Evolutionary conservation across 192 early-diverging fungal genomes (phyloP).

Genomic region (Neocallimastix lanati): DNA sequence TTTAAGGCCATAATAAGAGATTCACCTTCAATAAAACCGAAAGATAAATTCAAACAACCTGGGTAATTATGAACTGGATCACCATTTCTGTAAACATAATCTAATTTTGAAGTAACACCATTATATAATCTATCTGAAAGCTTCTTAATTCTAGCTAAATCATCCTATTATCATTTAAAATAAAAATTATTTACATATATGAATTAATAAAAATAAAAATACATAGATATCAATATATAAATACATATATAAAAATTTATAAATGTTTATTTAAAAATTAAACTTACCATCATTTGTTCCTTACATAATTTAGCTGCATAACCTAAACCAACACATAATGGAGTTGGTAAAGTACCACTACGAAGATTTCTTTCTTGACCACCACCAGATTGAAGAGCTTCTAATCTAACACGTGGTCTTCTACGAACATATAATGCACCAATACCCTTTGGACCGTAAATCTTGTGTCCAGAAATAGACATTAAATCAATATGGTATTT

Average conservation of each 20-base stretch:
- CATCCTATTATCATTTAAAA: slow-evolving; percentile 29
- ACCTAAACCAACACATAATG: slow-evolving; percentile 76
- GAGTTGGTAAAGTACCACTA: slow-evolving; percentile 83
- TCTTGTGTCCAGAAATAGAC: slow-evolving; percentile 91
- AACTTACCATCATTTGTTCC: slow-evolving; percentile 62
- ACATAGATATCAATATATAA: neutral
- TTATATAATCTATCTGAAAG: slow-evolving; percentile 63
- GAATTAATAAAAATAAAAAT: too few relatives aligned
- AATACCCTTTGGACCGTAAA: slow-evolving; percentile 95
- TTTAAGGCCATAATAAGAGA: slow-evolving; percentile 94
- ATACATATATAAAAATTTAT: slow-evolving; percentile 4
- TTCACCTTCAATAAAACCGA: slow-evolving; percentile 93
- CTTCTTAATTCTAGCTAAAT: slow-evolving; percentile 44
- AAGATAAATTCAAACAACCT: slow-evolving; percentile 89
- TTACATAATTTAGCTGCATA: slow-evolving; percentile 60
- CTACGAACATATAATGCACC: slow-evolving; percentile 86
- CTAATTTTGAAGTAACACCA: slow-evolving; percentile 58
- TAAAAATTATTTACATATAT: too few relatives aligned
- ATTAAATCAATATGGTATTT: slow-evolving; percentile 85
- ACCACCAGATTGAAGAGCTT: slow-evolving; percentile 78
- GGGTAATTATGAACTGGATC: slow-evolving; percentile 59
- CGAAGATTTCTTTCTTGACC: slow-evolving; percentile 90
- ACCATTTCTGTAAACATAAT: slow-evolving; percentile 78
- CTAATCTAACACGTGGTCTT: slow-evolving; percentile 78
- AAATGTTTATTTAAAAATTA: neutral